Conservation (phyloP, 306 rosid genomes). For the Cucurbita pepo region DNA sequence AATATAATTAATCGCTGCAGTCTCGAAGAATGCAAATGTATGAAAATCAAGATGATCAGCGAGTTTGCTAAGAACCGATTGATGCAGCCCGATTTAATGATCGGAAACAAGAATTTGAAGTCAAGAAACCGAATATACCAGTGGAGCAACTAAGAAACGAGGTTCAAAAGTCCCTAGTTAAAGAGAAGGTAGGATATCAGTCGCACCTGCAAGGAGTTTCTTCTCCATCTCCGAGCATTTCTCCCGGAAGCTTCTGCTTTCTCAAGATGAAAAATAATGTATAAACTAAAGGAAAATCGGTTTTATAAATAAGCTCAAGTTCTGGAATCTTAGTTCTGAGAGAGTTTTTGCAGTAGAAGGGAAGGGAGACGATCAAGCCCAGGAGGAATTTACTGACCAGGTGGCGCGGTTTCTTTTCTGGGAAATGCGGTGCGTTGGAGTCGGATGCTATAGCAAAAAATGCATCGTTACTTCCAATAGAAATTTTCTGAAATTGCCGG, state of each 20-base stretch:
- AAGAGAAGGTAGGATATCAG: neutral
- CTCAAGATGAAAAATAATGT: neutral
- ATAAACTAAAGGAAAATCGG: neutral
- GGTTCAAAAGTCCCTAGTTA: neutral
- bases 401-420: neutral
- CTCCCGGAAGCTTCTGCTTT: neutral
- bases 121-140: neutral
- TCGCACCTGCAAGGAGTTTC: conserved; percentile 73
- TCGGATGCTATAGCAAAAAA: neutral
- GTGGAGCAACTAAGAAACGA: neutral
- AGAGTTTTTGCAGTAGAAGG: neutral
- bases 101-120: neutral
- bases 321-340: neutral
- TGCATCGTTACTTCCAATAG: neutral
- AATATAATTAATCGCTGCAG: neutral
- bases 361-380: neutral
- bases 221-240: conserved; percentile 49
- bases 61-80: neutral
- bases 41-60: neutral
- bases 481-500: neutral
- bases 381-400: neutral
- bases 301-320: neutral
- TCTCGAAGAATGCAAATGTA: neutral
- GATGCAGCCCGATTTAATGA: neutral
- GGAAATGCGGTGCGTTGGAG: neutral